Percentiles rank a stretch among this genome's conserved stretches.
These are phyloP conservation scores for Penicillium psychrofluorescens DNA, from an alignment of 495 filamentous ascomycete species.

Conservation along the genomic window DNA sequence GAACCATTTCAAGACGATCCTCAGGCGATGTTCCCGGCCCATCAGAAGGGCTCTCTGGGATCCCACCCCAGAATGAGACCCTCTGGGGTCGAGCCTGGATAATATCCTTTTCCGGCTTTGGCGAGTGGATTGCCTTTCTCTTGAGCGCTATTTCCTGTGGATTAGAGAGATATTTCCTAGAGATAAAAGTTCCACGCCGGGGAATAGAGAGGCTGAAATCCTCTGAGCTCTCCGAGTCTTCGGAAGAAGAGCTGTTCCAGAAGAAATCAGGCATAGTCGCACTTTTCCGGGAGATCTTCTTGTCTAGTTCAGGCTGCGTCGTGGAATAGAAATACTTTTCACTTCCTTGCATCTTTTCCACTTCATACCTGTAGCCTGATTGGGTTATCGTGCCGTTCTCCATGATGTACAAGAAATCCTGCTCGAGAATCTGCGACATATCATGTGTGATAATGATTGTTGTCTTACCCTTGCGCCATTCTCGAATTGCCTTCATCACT, in stretches of 20 bases:
- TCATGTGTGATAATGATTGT: constrained; percentile 90
- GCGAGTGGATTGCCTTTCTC: background rate
- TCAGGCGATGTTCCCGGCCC: background rate
- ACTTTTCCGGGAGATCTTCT: background rate
- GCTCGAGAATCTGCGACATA: constrained; percentile 63
- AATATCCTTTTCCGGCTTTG: background rate
- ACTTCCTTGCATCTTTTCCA: constrained; percentile 25
- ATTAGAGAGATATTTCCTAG: constrained; percentile 5
- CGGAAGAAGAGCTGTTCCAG: background rate
- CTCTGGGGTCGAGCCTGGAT: background rate
- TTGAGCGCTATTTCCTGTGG: constrained; percentile 1
- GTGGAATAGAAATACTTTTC: constrained; percentile 12
- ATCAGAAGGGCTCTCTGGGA: background rate
- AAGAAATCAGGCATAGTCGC: background rate
- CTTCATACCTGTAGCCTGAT: constrained; percentile 48
- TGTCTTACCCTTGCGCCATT: constrained; percentile 63
- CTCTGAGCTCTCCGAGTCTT: constrained; percentile 2
- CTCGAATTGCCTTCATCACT: constrained; percentile 65
- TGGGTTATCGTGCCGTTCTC: constrained; percentile 64
- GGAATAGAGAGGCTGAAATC: background rate
- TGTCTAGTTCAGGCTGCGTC: background rate
- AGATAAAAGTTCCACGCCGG: background rate
- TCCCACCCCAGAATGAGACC: background rate
- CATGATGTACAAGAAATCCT: constrained; percentile 78
- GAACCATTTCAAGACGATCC: background rate